Evolutionary conservation across 108 stramenopile species (phyloP).

Genomic region (Pseudonitzschia delicatissima): DNA sequence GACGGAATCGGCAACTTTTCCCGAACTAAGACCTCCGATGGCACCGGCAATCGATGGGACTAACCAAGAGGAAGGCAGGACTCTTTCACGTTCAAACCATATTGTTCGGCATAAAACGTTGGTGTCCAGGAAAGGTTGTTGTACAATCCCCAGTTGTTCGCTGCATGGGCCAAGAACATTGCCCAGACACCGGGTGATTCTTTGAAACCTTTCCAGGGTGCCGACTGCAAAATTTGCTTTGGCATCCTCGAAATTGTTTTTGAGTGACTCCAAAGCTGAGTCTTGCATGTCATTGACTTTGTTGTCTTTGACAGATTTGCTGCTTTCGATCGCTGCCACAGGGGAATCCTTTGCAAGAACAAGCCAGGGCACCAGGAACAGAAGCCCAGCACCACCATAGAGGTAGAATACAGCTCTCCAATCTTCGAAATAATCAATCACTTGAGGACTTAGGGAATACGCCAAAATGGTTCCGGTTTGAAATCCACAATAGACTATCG

Average conservation of each 20-base stretch:
- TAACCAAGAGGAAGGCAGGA: slow-evolving; percentile 64
- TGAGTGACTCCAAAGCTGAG: slow-evolving; percentile 4
- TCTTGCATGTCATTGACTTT: slow-evolving; percentile 19
- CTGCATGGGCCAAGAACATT: slow-evolving; percentile 81
- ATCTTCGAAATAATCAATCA: slow-evolving; percentile 59
- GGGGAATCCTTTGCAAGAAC: slow-evolving; percentile 64
- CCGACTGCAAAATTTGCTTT: slow-evolving; percentile 43
- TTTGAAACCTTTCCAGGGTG: slow-evolving; percentile 70
- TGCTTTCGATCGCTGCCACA: neutral
- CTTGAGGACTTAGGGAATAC: slow-evolving; percentile 65
- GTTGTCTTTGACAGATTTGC: neutral
- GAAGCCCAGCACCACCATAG: slow-evolving; percentile 70
- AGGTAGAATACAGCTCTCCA: slow-evolving; percentile 75
- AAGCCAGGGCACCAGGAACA: slow-evolving; percentile 76
- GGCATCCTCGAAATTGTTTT: slow-evolving; percentile 32
- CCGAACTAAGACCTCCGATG: slow-evolving; percentile 66
- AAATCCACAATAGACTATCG: slow-evolving; percentile 73
- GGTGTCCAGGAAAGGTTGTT: slow-evolving; percentile 84
- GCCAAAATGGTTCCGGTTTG: slow-evolving; percentile 79
- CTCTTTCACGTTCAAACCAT: slow-evolving; percentile 72
- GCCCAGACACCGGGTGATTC: slow-evolving; percentile 71
- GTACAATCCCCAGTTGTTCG: slow-evolving; percentile 90
- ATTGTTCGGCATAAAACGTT: slow-evolving; percentile 85
- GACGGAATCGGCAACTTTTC: slow-evolving; percentile 58
- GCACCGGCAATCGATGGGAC: slow-evolving; percentile 75